phyloP scores from a whole-genome alignment of 768 basidiomycete species.

The Macrocybe gigantea region DNA sequence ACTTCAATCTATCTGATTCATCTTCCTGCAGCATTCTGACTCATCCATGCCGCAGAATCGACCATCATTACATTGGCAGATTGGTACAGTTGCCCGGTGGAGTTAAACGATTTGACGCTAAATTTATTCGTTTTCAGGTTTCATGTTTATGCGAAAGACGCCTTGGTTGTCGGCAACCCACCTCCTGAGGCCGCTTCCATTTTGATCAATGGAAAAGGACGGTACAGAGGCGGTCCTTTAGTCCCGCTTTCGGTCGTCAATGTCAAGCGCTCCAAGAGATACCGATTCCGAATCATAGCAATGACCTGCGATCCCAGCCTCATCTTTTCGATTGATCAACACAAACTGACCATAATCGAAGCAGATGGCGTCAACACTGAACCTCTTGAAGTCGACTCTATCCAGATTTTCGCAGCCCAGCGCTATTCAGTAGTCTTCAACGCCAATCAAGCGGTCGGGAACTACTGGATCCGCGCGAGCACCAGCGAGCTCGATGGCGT shows the following conservation, averaged over 20 bases:
- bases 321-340: conserved; percentile 20
- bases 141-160: conserved; percentile 12
- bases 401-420: conserved; percentile 32
- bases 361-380: conserved; percentile 28
- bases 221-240: conserved; percentile 30
- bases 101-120: neutral
- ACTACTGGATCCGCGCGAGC: conserved; percentile 31
- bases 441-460: conserved; percentile 31
- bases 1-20: conserved; percentile 2
- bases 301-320: conserved; percentile 29
- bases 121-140: conserved; percentile 13
- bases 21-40: neutral
- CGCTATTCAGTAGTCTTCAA: conserved; percentile 36
- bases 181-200: conserved; percentile 11
- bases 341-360: conserved; percentile 25
- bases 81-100: conserved; percentile 20
- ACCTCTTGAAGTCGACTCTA: conserved; percentile 30
- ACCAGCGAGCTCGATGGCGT: neutral
- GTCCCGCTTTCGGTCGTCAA: conserved; percentile 32
- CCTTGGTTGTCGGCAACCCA: conserved; percentile 4
- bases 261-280: conserved; percentile 29
- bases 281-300: conserved; percentile 41
- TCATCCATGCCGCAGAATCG: conserved; percentile 16
- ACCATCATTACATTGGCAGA: conserved; percentile 39
- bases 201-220: conserved; percentile 35